Base-by-base conservation (phyloP, 2,329 filamentous ascomycete species). In the Leptosphaerulina australis region DNA sequence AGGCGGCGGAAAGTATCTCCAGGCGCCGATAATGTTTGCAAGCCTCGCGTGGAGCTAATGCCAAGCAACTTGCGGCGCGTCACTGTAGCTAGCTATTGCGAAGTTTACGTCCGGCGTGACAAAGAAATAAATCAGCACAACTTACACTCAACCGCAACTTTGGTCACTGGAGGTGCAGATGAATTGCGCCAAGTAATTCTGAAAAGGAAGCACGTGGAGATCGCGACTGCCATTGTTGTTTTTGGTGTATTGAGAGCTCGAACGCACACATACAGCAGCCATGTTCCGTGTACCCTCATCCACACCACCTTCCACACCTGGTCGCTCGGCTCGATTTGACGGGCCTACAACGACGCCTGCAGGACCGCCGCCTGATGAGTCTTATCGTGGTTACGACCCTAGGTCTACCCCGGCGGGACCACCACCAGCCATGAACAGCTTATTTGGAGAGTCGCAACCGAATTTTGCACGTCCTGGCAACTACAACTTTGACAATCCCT, bases 391-490 rank as follows among this genome's bases (percentile, higher is more conserved):
- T 17, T 55, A 76, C 74, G 50, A 71, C 69, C 54, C 64, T 34
- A 83, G 81, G n/a, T 83, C 82, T 44, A 84, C 82, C 17, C 82
- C 82, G 24, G 75, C 77, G 48, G 82, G 79, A 3, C 76, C 75
- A 15, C 81, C 81, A 36, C 79, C 81, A 21, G 77, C 78, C 5
- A 53, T 59, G 45, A 59, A 43, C 55, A 58, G 75, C 33, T 60
- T 79, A 15, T 79, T 82, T 57, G 79, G 78, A 41, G 80, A 76
- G 66, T 81, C 82, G 12, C 76, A 77, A 53, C 68, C 79, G n/a
- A 62, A 55, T 35, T 60, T 66, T 44, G 39, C 55, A 31, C 44
- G 40, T 26, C 59, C 64, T 6, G 58, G 50, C 43, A 45, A 44
- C 52, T 53, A 57, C 46, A 47, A 55, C 45, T 65, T 65, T 41